phyloP scores from a whole-genome alignment of 176 grass and related monocot species.

The Avena atlantica region DNA sequence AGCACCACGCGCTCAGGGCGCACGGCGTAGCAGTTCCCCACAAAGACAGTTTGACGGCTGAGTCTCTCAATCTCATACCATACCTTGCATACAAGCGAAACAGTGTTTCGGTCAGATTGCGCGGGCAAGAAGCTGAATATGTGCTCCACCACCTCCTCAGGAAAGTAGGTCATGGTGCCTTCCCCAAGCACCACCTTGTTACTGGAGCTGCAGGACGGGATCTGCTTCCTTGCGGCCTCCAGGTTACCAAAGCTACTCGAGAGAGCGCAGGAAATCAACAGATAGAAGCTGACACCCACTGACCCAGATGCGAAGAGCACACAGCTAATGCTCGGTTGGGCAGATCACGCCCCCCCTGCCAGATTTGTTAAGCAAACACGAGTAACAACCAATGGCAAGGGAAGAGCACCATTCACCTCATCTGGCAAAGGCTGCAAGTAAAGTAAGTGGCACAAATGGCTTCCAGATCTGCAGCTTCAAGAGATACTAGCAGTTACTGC shows the following conservation, averaged over 20 bases:
- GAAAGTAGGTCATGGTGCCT: slow-evolving; percentile 78
- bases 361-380: slow-evolving; percentile 9
- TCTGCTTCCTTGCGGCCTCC: slow-evolving; percentile 17
- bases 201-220: slow-evolving; percentile 26
- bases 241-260: not conserved
- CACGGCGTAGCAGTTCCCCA: slow-evolving; percentile 80
- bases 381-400: slow-evolving; percentile 10
- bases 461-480: slow-evolving; percentile 43
- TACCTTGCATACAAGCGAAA: slow-evolving; percentile 75
- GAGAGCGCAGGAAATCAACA: not conserved
- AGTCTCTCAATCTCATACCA: slow-evolving; percentile 79
- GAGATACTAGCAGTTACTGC: slow-evolving; percentile 26
- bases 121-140: slow-evolving; percentile 79
- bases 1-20: slow-evolving; percentile 43
- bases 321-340: not conserved
- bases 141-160: slow-evolving; percentile 89
- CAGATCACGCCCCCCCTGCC: not conserved
- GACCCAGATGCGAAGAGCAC: not conserved
- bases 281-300: not conserved
- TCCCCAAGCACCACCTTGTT: slow-evolving; percentile 38
- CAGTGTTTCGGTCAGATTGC: slow-evolving; percentile 69
- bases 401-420: not conserved
- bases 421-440: slow-evolving; percentile 27
- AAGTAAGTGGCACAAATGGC: not conserved
- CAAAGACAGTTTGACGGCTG: slow-evolving; percentile 64